These are phyloP conservation scores for Astragalus membranaceus DNA, from an alignment of 306 rosid species.

Conservation along the genomic window DNA sequence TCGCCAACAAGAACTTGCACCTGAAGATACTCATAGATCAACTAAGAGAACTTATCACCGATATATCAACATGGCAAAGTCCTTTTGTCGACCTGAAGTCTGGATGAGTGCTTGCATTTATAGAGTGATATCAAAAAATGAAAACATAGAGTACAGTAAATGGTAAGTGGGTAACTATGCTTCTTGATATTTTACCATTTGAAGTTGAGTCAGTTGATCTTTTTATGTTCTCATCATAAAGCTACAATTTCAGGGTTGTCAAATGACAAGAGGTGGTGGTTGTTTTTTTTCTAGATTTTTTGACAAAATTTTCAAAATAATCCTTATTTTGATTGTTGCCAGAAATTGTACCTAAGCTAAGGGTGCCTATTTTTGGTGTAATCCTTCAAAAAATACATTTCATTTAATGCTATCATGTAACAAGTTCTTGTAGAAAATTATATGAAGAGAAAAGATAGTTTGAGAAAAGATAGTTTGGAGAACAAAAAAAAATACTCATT, in stretches of 20 bases:
- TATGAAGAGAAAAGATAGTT: too few species aligned
- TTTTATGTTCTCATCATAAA: not conserved
- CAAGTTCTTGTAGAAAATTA: too few species aligned
- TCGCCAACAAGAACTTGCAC: slow-evolving; percentile 61
- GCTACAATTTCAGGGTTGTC: not conserved
- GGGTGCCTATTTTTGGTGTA: not conserved
- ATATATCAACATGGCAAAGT: slow-evolving; percentile 96
- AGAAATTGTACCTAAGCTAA: not conserved
- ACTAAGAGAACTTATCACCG: slow-evolving; percentile 65
- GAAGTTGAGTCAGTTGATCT: slow-evolving; percentile 8
- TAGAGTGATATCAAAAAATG: not conserved
- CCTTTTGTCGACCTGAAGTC: slow-evolving; percentile 53
- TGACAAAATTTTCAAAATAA: not conserved
- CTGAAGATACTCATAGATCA: slow-evolving; percentile 82
- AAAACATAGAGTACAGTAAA: not conserved
- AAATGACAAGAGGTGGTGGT: not conserved
- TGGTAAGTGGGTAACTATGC: not conserved
- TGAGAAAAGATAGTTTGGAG: too few species aligned
- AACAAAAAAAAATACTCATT: too few species aligned
- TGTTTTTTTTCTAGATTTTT: not conserved
- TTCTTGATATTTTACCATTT: not conserved
- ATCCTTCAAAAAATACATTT: not conserved
- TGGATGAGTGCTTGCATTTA: slow-evolving; percentile 5
- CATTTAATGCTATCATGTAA: too few species aligned
- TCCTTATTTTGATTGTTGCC: not conserved